Evolutionary conservation across 2,329 filamentous ascomycete species (phyloP), one percentile per base, ranked within the genome.

Genomic region (Diaporthe destruens): DNA sequence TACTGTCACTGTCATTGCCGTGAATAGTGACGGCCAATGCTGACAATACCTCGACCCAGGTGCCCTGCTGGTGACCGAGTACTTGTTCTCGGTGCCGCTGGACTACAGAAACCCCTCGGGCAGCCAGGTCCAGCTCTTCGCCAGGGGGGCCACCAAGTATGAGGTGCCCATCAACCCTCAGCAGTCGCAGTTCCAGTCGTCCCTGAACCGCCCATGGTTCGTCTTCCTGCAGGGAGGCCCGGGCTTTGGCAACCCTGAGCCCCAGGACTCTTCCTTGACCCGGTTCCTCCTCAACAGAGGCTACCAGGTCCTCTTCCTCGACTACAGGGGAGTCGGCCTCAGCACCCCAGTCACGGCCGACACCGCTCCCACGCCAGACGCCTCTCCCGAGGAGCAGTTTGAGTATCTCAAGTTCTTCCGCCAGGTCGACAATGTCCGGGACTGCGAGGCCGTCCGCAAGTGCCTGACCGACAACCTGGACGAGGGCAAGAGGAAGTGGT

Each of bases 221-320:
- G 87, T 95, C 74, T 98, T 92, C 80, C 87, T 97, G 18, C 92
- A 97, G 83, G 96, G 96, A 75, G 96, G 96, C 0, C 96, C 95
- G 0, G 95, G 95, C 3, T 91, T 93, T 78, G 91, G 92, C 74
- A 95, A 94, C 79, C 86, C 88, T 7, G 86, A 92, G 65, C 95
- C 96, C 1, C 92, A 97, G 79, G 88, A 93, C 72, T 89, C 91
- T 74, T 85, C 91, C 9, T 89, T 94, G 79, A 93, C 93, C n/a
- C 88, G 90, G 42, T 85, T 87, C 39, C 87, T 94, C 71, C 87
- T 98, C 7, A 90, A 92, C 73, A 91, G 92, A 75, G 95, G 95
- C 20, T 98, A 98, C 79, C 93, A 97, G 81, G 85, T 94, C 57
- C 88, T 98, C 2, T 92, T 93, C 75, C 87, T 98, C n/a, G 96